These are phyloP conservation scores for Quercus aquifolioides DNA, from an alignment of 306 rosid genomes.

Conservation along the genomic window DNA sequence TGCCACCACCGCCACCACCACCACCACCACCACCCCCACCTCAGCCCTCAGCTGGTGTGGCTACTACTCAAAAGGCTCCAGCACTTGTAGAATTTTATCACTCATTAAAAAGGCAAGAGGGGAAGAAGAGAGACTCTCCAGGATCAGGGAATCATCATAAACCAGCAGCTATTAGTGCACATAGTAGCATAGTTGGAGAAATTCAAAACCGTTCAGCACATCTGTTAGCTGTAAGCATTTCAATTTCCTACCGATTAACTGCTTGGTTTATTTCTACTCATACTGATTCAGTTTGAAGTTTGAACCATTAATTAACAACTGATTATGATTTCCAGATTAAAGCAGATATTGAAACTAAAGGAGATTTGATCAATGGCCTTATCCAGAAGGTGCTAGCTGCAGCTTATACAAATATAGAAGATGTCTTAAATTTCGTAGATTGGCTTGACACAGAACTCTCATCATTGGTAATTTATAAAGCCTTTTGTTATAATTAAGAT, in stretches of 20 bases:
- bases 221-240: constrained; percentile 77
- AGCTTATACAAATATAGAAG: constrained; percentile 68
- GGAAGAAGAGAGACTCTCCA: constrained; percentile 47
- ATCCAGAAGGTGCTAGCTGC: constrained; percentile 68
- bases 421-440: constrained; percentile 75
- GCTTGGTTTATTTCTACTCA: constrained; percentile 15
- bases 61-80: constrained; percentile 50
- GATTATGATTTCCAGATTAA: constrained; percentile 57
- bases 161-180: constrained; percentile 55
- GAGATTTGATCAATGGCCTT: constrained; percentile 77
- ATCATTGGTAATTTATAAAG: constrained; percentile 57
- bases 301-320: constrained; percentile 10
- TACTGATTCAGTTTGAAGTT: constrained; percentile 8
- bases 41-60: constrained; percentile 33
- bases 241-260: not conserved
- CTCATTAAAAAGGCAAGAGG: constrained; percentile 53
- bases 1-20: constrained; percentile 44
- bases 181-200: constrained; percentile 91
- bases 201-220: constrained; percentile 92
- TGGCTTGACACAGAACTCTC: constrained; percentile 89
- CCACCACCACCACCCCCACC: constrained; percentile 59
- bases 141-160: constrained; percentile 38
- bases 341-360: constrained; percentile 87
- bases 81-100: constrained; percentile 47
- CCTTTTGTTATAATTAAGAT: not conserved